Conservation (phyloP, 1,284 basidiomycete genomes). For the Termitomyces sp. region DNA sequence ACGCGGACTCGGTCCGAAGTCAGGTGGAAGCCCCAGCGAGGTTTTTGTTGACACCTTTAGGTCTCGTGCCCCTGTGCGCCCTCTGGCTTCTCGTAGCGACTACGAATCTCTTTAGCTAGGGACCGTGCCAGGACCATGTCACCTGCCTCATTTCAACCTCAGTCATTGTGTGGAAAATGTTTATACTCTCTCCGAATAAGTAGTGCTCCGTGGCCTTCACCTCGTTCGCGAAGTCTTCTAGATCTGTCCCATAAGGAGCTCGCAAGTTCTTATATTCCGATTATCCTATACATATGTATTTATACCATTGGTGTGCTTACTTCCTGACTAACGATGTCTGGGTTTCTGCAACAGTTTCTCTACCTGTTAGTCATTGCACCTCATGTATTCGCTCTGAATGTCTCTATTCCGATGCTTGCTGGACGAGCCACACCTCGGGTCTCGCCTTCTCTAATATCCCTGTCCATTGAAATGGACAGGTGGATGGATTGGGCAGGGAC, state of each 20-base stretch:
- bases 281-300: neutral
- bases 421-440: conserved; percentile 28
- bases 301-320: neutral
- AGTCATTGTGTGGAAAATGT: too few species aligned
- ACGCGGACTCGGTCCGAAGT: too few species aligned
- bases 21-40: too few species aligned
- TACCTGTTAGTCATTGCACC: neutral
- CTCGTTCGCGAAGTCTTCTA: neutral
- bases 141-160: too few species aligned
- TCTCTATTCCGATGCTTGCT: conserved; percentile 24
- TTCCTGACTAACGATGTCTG: neutral
- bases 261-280: neutral
- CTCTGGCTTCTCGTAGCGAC: too few species aligned
- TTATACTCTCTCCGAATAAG: too few species aligned
- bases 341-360: neutral
- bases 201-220: too few species aligned
- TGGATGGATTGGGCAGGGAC: conserved; percentile 63
- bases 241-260: neutral
- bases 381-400: conserved; percentile 17
- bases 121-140: too few species aligned
- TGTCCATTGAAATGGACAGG: conserved; percentile 67
- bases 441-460: conserved; percentile 46
- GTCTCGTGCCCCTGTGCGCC: too few species aligned
- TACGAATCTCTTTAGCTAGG: too few species aligned
- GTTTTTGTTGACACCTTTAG: too few species aligned